Evolutionary conservation across 1,284 basidiomycete genomes (phyloP), one percentile per base, ranked within the genome.

Genomic region (Boletus smithii): DNA sequence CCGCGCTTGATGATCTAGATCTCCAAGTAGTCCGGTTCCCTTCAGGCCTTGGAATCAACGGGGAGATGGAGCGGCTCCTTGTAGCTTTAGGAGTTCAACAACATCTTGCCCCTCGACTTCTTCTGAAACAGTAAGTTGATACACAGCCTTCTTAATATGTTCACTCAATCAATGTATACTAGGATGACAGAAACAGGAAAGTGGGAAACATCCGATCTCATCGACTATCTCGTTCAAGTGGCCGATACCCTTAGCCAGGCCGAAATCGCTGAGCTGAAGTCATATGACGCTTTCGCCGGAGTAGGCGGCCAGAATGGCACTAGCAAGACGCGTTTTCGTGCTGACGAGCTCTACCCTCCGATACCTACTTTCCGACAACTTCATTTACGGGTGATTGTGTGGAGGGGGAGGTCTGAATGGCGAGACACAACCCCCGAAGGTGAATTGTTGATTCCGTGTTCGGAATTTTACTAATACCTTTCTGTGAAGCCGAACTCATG

Each of bases 141-240:
- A 16, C n/a, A n/a, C n/a, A 8, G 6, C n/a, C 8, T 34, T 20
- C 4, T 10, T 11, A n/a, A 3, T 13, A 22, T 40, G 11, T 3
- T 32, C 3, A 4, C 30, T 53, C 4, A 39, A 17, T 31, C 16
- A 2, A 17, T 31, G 8, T 8, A 14, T 3, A 0, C n/a, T 24
- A 90, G 88, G 54, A 87, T 88, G 83, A 78, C 89, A 50, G 83
- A 82, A 61, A 85, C 84, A 2, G 85, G 85, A 30, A 83, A 85
- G 55, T 88, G 86, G 86, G 81, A 79, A 0, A 80, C 81, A 23
- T 71, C 76, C 3, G 81, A 87, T 40, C 73, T 94, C 11, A 80
- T 86, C 51, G 85, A 84, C 60, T 93, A 95, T 62, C 78, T 97
- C 6, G 88, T 89, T 10, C 84, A 83, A 5, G 88, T 93, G 9